phyloP scores from a whole-genome alignment of 78 protist species.

The Dictyostelium firmibasis region DNA sequence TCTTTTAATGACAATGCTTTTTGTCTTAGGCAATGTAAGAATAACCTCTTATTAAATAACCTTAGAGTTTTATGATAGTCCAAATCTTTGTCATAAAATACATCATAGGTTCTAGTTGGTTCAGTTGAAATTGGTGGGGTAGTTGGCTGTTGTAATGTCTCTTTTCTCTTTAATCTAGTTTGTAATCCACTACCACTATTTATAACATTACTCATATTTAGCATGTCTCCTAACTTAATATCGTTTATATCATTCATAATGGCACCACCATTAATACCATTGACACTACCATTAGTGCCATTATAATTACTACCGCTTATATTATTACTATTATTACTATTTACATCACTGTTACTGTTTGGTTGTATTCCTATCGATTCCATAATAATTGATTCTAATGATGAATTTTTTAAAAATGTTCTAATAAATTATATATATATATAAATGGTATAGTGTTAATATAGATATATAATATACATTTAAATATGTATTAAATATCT shows the following conservation, averaged over 20 bases:
- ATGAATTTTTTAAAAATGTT: conserved; percentile 7
- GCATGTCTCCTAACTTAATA: neutral
- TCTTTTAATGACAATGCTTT: conserved; percentile 4
- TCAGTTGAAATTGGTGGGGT: neutral
- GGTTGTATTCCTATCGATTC: neutral
- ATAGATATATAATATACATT: neutral
- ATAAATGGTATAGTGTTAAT: neutral
- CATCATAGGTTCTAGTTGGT: conserved; percentile 9
- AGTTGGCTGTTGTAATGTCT: neutral
- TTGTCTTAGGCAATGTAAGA: neutral
- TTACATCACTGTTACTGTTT: neutral
- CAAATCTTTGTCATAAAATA: conserved; percentile 23
- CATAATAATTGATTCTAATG: conserved; percentile 9
- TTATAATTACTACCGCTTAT: neutral
- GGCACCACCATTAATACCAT: neutral
- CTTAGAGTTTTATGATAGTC: neutral
- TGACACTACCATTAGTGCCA: neutral
- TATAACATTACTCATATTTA: neutral
- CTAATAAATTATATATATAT: too few relatives aligned
- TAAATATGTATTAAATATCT: too few relatives aligned
- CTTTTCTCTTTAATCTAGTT: conserved; percentile 28
- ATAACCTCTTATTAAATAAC: neutral
- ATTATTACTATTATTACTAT: neutral
- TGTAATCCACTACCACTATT: neutral
- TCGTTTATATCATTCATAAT: neutral